Evolutionary conservation across 169 alveolate species (phyloP), one percentile per base, ranked within the genome.

Genomic region (Plasmodium inui): DNA sequence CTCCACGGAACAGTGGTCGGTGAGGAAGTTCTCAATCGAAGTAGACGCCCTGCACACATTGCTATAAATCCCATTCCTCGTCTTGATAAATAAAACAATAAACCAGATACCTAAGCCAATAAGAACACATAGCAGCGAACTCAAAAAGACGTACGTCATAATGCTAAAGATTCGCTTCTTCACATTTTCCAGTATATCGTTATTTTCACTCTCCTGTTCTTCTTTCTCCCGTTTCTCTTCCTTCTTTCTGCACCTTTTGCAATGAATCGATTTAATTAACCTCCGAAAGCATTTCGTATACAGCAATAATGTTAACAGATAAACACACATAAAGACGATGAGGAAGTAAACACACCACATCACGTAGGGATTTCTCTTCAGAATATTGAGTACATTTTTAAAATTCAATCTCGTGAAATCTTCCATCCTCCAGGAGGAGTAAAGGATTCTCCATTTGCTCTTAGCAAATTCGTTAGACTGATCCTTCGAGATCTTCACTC

Each of bases 401-500:
- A 46, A 4, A 30, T 84, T 22, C 53, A 84, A 22, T 6, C 79
- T 44, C 4, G 83, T 10, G 12, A 84, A 74, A 28, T 84, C 93
- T 30, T 84, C 93, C 84, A 84, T 73, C 61, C 81, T 84, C 93
- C 93, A 84, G n/a, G 93, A 84, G 8, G 93, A 9, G 57, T 72
- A 73, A 28, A 84, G 12, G 57, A 5, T 19, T 9, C 37, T 84
- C 34, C 76, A 84, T 32, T 8, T 26, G 57, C 79, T 84, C 39
- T 30, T 72, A 10, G 83, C 46, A 4, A 84, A 84, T 4, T 73
- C 57, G 39, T 73, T 32, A 2, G 37, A 1, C 8, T 26, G 30
- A 3, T 32, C 57, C 17, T 9, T 2, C 3, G 53, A n/a, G 67
- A 14, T 19, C 19, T 14, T 30, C n/a, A 5, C 57, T 22, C 28